These are phyloP conservation scores for Solanum habrochaites DNA, from an alignment of 257 asterid genomes.

Conservation along the genomic window DNA sequence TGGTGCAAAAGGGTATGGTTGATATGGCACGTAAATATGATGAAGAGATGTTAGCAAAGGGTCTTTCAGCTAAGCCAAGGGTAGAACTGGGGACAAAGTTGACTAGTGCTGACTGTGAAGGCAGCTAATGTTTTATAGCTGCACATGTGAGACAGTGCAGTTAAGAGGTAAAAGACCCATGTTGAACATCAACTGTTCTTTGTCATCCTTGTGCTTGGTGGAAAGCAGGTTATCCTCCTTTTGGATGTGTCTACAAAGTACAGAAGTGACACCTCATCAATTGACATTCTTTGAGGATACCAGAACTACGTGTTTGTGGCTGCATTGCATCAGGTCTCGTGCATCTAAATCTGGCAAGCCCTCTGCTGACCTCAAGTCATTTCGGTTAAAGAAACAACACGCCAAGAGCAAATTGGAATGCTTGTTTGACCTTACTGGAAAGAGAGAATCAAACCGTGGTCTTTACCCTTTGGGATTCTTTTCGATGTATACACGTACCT, in stretches of 20 bases:
- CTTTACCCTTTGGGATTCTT: not conserved
- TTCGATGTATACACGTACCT: not conserved
- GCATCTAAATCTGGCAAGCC: not conserved
- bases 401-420: not conserved
- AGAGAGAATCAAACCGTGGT: not conserved
- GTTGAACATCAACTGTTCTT: not conserved
- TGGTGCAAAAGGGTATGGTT: constrained; percentile 73
- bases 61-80: constrained; percentile 87
- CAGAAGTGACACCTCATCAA: not conserved
- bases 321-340: not conserved
- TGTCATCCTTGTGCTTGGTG: not conserved
- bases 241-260: not conserved
- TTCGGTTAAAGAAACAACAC: not conserved
- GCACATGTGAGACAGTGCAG: not conserved
- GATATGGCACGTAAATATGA: constrained; percentile 74
- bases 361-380: not conserved
- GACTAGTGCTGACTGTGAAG: constrained; percentile 15
- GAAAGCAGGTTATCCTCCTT: not conserved
- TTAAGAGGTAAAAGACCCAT: not conserved
- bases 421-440: not conserved
- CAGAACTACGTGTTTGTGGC: not conserved
- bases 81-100: constrained; percentile 27
- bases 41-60: constrained; percentile 67
- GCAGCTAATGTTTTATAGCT: constrained; percentile 4
- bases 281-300: not conserved